Evolutionary conservation across 306 rosid genomes (phyloP).

Genomic region (Crotalaria pallida): DNA sequence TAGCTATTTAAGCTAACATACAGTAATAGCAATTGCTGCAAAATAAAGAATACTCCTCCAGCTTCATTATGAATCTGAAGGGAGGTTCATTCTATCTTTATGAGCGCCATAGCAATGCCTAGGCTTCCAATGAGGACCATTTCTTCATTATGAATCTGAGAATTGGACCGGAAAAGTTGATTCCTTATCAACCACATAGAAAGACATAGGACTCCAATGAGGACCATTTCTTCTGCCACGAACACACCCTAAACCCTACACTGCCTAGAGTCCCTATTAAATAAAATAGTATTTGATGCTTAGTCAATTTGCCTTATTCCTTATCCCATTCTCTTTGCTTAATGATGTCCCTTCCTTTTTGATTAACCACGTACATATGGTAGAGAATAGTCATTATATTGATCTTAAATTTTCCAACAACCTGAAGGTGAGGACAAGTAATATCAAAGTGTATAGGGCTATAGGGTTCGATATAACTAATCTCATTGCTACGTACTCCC

Average conservation of each 20-base stretch:
- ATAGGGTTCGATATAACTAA: neutral
- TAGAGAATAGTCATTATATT: slow-evolving; percentile 1
- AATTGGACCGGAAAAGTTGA: neutral
- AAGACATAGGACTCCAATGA: neutral
- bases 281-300: neutral
- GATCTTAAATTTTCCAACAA: slow-evolving; percentile 16
- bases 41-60: no score
- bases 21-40: no score
- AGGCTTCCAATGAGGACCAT: no score
- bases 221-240: slow-evolving; percentile 2
- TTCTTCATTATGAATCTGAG: no score
- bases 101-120: no score
- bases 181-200: neutral
- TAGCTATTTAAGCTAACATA: no score
- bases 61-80: no score
- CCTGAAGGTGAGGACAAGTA: neutral
- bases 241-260: neutral
- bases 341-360: slow-evolving; percentile 4
- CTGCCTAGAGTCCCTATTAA: neutral
- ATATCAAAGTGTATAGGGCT: neutral
- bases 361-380: neutral
- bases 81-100: no score
- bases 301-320: slow-evolving; percentile 15
- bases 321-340: slow-evolving; percentile 18
- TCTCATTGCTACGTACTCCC: slow-evolving; percentile 1